phyloP scores from a whole-genome alignment of 148 eudicot genomes.

The Amaranthus cruentus region DNA sequence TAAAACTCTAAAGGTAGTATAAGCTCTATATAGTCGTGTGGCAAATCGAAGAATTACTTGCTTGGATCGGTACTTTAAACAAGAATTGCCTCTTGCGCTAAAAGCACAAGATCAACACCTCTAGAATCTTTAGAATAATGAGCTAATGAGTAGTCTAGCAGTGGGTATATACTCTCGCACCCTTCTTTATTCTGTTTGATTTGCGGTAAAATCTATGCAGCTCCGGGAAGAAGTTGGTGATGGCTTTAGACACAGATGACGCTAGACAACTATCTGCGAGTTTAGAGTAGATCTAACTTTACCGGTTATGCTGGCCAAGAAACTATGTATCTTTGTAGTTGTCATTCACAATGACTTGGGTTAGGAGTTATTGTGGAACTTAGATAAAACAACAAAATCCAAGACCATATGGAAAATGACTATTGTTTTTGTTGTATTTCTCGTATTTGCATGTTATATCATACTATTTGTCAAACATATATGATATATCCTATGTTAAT shows the following conservation, averaged over 20 bases:
- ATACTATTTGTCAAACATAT: too few relatives aligned
- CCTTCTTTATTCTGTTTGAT: background rate
- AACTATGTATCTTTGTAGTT: constrained; percentile 7
- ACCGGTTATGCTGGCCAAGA: background rate
- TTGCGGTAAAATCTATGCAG: constrained; percentile 8
- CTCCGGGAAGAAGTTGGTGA: constrained; percentile 19
- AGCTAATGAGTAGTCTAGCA: constrained; percentile 5
- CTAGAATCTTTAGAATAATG: constrained; percentile 9
- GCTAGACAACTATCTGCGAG: constrained; percentile 6
- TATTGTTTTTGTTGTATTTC: too few relatives aligned
- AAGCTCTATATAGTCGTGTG: constrained; percentile 3
- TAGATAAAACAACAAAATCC: constrained; percentile 9
- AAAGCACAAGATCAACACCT: constrained; percentile 6
- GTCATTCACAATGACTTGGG: background rate
- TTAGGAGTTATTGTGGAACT: background rate
- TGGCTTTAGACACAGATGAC: constrained; percentile 1
- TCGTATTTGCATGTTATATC: too few relatives aligned
- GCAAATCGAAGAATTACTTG: constrained; percentile 9
- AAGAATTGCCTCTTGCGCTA: background rate
- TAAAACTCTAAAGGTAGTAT: background rate
- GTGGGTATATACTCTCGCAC: constrained; percentile 8
- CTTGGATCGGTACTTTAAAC: constrained; percentile 1
- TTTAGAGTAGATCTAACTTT: constrained; percentile 6
- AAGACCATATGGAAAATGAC: too few relatives aligned
- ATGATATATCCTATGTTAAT: too few relatives aligned